Base-by-base conservation (phyloP, 805 yeast genomes). In the Monosporozyma unispora region DNA sequence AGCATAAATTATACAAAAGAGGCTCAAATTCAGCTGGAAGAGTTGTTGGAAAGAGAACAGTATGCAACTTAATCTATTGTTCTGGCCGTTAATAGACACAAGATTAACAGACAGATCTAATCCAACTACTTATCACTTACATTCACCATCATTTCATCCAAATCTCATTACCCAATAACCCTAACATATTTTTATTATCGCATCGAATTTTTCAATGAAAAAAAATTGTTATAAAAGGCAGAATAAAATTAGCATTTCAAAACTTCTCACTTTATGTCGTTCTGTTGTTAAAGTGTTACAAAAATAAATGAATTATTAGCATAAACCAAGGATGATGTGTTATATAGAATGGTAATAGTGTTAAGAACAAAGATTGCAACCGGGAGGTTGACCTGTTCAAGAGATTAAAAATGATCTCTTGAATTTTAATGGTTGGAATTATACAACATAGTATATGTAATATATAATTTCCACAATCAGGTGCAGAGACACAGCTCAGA, bases 321-420 rank as follows among this genome's bases (percentile, higher is more conserved):
- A n/a, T n/a, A n/a, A n/a, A n/a, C n/a, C n/a, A n/a, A n/a, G n/a
- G n/a, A n/a, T n/a, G n/a, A n/a, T n/a, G n/a, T n/a, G n/a, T n/a
- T n/a, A n/a, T n/a, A n/a, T n/a, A n/a, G n/a, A n/a, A n/a, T n/a
- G n/a, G n/a, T n/a, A n/a, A n/a, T n/a, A 8, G 16, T 38, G 14
- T 25, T 25, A 27, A 18, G n/a, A 16, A 12, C 18, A 23, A 29
- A 6, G 33, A 33, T 27, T 8, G 40, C 35, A 33, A 57, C 58
- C 58, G 54, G 60, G 44, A 12, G 58, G 58, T 57, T 49, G 44
- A 42, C 14, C 40, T 44, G 44, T 50, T 39, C 49, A 52, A 54
- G 57, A 52, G 47, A 45, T 22, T 25, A 40, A 16, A 19, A 23
- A 27, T n/a, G 23, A 4, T 33, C 7, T 22, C 14, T 22, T 31